phyloP scores from a whole-genome alignment of 371 early-diverging fungal genomes.

The Synchytrium microbalum region DNA sequence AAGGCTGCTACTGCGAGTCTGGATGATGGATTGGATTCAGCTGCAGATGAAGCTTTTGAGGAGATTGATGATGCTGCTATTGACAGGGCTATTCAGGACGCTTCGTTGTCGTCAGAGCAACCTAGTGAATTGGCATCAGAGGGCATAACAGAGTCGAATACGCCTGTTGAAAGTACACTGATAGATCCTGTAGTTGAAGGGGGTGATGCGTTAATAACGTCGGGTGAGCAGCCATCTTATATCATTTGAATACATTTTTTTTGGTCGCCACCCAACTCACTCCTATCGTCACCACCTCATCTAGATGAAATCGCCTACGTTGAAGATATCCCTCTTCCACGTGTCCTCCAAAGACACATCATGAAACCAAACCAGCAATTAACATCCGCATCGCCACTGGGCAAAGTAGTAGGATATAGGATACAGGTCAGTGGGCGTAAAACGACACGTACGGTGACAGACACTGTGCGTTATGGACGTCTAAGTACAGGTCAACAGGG shows the following conservation, averaged over 20 bases:
- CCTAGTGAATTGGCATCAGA: too few species aligned
- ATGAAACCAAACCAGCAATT: conserved; percentile 17
- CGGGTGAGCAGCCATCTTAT: too few species aligned
- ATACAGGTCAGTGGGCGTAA: conserved; percentile 33
- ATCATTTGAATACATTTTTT: too few species aligned
- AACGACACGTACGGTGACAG: conserved; percentile 22
- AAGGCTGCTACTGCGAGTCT: neutral
- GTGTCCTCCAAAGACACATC: conserved; percentile 33
- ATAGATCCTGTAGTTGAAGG: too few species aligned
- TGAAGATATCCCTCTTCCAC: conserved; percentile 35
- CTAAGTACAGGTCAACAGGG: conserved; percentile 17
- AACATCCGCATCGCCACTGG: conserved; percentile 12
- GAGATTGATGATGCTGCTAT: too few species aligned
- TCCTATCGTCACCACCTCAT: neutral
- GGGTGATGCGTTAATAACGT: too few species aligned
- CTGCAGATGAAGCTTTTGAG: too few species aligned
- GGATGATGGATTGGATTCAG: too few species aligned
- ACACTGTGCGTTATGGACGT: conserved; percentile 27
- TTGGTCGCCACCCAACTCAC: neutral
- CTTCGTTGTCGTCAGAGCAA: too few species aligned
- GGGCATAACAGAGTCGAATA: too few species aligned
- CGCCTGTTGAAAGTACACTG: too few species aligned
- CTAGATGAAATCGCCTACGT: conserved; percentile 5
- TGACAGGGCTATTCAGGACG: too few species aligned
- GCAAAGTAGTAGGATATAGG: conserved; percentile 30